A percentile compares a stretch with the other conserved stretches of the same genome.
Evolutionary conservation across 1,284 basidiomycete species (phyloP).

Genomic region (Cutaneotrichosporon sp.): DNA sequence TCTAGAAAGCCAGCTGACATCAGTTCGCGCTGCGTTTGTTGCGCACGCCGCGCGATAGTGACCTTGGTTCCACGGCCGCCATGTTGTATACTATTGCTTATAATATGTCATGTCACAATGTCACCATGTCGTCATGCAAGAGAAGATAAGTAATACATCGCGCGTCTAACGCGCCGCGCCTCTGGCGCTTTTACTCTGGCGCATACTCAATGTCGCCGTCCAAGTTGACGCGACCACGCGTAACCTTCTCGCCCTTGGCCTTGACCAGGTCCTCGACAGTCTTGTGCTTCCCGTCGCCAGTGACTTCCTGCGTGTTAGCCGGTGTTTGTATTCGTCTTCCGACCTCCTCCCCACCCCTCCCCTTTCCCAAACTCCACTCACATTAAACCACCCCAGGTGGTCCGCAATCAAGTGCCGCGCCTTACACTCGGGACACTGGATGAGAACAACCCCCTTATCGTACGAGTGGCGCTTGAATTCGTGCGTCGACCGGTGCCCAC

Average conservation of each 20-base stretch:
- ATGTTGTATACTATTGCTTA: slow-evolving; percentile 13
- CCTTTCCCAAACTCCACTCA: slow-evolving; percentile 19
- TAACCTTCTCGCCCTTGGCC: slow-evolving; percentile 72
- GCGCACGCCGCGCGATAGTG: neutral
- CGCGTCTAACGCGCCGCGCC: neutral
- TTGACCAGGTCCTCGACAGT: slow-evolving; percentile 79
- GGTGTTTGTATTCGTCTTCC: no score
- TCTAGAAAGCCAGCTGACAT: slow-evolving; percentile 1
- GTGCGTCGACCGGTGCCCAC: slow-evolving; percentile 80
- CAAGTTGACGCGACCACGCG: slow-evolving; percentile 59
- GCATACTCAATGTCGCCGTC: slow-evolving; percentile 55
- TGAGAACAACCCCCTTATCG: slow-evolving; percentile 81
- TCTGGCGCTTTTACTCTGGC: slow-evolving; percentile 11
- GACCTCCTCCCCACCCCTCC: no score
- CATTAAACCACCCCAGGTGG: slow-evolving; percentile 82
- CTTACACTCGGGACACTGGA: slow-evolving; percentile 88
- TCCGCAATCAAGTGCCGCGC: slow-evolving; percentile 87
- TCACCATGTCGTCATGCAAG: neutral
- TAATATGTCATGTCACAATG: neutral
- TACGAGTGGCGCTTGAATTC: slow-evolving; percentile 83
- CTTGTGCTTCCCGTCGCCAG: slow-evolving; percentile 66
- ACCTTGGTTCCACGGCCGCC: neutral
- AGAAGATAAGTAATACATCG: slow-evolving; percentile 1
- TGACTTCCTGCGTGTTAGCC: slow-evolving; percentile 49
- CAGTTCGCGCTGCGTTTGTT: slow-evolving; percentile 13